A percentile compares a stretch with the other conserved stretches of the same genome.
phyloP scores from a whole-genome alignment of 2,329 filamentous ascomycete species.

The Colletotrichum liaoningense region DNA sequence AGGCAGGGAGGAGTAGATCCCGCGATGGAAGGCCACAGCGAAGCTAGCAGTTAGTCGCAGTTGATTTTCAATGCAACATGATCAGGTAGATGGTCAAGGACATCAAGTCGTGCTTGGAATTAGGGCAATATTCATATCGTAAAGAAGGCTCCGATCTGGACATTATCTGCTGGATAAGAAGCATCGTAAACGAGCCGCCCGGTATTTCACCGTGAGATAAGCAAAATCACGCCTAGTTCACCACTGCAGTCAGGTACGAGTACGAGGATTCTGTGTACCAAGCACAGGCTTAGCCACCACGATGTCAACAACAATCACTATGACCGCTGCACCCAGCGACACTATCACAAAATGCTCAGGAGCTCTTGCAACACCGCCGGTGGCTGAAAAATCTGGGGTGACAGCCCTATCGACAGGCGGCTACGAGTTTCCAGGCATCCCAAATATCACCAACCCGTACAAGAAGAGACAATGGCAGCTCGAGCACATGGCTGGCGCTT shows the following conservation, averaged over 20 bases:
- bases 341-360: no score
- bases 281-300: neutral
- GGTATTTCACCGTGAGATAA: neutral
- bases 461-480: conserved; percentile 48
- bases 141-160: neutral
- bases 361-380: no score
- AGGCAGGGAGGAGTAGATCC: neutral
- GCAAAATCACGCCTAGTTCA: neutral
- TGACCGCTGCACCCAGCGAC: neutral
- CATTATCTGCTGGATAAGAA: neutral
- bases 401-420: conserved; percentile 40
- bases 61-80: neutral
- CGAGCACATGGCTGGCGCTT: conserved; percentile 57
- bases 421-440: conserved; percentile 61
- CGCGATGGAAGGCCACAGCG: neutral
- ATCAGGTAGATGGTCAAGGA: neutral
- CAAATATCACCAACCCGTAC: conserved; percentile 59
- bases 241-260: neutral
- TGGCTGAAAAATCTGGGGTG: neutral
- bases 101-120: neutral
- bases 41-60: neutral
- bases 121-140: neutral
- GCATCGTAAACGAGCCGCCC: neutral
- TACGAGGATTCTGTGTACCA: neutral
- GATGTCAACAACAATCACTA: neutral